Conservation (phyloP, 2,329 filamentous ascomycete species). For the Epichloe sylvatica region DNA sequence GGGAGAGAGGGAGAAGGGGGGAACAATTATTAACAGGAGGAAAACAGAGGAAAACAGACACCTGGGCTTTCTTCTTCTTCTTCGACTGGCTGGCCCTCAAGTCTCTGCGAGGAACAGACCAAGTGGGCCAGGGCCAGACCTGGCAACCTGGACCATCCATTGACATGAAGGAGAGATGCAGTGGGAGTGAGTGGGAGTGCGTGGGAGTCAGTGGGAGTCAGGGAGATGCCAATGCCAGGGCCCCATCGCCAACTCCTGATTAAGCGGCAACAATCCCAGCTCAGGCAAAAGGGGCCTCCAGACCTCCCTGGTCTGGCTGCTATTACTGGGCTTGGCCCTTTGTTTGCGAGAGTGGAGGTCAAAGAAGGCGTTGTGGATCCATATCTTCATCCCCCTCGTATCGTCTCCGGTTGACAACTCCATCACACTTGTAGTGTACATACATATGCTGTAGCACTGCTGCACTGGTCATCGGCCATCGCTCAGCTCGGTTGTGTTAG, state of each 20-base stretch:
- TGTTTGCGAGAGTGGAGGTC: not conserved
- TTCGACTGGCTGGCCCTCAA: not conserved
- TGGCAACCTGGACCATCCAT: not conserved
- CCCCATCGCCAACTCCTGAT: too few relatives aligned
- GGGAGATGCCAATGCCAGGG: too few relatives aligned
- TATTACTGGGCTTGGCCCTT: not conserved
- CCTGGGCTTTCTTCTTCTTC: constrained; percentile 1
- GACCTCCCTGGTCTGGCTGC: not conserved
- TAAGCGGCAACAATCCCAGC: too few relatives aligned
- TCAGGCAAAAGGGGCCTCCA: too few relatives aligned
- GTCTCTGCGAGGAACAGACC: constrained; percentile 3
- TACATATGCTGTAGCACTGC: too few relatives aligned
- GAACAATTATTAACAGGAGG: not conserved
- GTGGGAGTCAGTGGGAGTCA: too few relatives aligned
- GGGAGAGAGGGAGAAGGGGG: constrained; percentile 9
- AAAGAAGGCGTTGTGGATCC: not conserved
- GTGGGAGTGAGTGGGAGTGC: too few relatives aligned
- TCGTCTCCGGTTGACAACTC: not conserved
- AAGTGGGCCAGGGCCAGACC: constrained; percentile 6
- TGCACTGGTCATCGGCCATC: too few relatives aligned
- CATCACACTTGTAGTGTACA: too few relatives aligned
- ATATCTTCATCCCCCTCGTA: not conserved
- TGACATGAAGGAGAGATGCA: not conserved
- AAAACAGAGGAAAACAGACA: not conserved
- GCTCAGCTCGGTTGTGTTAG: too few relatives aligned